Evolutionary conservation across 805 yeast species (phyloP).

Genomic region (Ogataea naganishii): DNA sequence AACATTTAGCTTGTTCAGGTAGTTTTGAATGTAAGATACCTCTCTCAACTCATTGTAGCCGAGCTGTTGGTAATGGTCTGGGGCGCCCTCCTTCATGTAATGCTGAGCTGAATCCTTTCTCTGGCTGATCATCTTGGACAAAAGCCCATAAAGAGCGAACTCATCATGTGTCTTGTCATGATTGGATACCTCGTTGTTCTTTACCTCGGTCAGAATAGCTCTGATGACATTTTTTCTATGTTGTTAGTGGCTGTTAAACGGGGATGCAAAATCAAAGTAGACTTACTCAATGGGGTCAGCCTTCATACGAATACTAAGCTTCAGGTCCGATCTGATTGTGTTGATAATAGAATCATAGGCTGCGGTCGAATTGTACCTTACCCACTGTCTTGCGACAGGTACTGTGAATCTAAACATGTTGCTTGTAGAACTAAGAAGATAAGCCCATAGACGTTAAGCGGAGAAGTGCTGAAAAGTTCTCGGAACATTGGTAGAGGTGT

Average conservation of each 20-base stretch:
- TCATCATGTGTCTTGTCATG: conserved; percentile 20
- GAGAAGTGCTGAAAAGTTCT: no score
- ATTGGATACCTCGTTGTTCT: conserved; percentile 27
- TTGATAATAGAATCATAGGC: conserved; percentile 19
- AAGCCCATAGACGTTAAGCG: no score
- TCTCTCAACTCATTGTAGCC: conserved; percentile 31
- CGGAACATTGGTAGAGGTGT: no score
- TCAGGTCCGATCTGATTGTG: conserved; percentile 23
- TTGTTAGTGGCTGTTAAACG: neutral
- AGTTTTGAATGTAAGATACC: conserved; percentile 24
- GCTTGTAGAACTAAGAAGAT: no score
- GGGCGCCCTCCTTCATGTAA: conserved; percentile 28
- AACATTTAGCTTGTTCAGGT: conserved; percentile 26
- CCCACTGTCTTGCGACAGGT: neutral
- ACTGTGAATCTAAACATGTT: neutral
- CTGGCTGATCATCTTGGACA: conserved; percentile 30
- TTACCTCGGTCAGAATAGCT: conserved; percentile 29
- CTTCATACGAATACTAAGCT: conserved; percentile 22
- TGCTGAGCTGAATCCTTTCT: conserved; percentile 28
- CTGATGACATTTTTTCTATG: conserved; percentile 29
- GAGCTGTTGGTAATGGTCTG: conserved; percentile 31
- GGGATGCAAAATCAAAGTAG: neutral
- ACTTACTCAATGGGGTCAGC: conserved; percentile 23
- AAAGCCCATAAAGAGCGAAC: conserved; percentile 23
- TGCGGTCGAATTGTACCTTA: conserved; percentile 19